Conservation (phyloP, 1,139 yeast genomes). For the Blastobotrys capitulatus region DNA sequence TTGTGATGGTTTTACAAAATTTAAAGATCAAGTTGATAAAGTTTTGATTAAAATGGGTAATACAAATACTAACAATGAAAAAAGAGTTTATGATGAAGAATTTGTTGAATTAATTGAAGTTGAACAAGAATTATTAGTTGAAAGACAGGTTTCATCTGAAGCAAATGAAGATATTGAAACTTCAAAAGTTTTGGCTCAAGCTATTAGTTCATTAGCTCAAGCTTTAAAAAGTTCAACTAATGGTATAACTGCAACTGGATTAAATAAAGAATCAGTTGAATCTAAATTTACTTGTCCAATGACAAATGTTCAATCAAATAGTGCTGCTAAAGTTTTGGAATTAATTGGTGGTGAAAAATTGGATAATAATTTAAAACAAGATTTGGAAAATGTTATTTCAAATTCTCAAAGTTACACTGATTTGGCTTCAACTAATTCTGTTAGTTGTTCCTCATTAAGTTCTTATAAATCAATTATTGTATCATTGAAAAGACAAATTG, state of each 20-base stretch:
- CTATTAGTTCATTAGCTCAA: not conserved
- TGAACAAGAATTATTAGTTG: too few species aligned
- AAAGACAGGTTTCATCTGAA: not conserved
- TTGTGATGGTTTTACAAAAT: not conserved
- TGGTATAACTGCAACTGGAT: not conserved
- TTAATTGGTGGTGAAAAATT: not conserved
- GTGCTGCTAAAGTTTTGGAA: conserved; percentile 3
- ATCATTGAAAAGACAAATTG: not conserved
- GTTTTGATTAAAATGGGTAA: not conserved
- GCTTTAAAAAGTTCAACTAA: not conserved
- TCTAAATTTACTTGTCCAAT: not conserved
- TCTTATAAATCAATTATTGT: not conserved
- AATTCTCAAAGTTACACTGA: not conserved
- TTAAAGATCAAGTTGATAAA: not conserved
- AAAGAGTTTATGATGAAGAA: not conserved
- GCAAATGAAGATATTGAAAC: not conserved
- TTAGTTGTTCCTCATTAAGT: not conserved
- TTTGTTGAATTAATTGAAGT: not conserved
- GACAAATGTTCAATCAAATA: conserved; percentile 1
- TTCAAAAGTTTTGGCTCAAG: not conserved
- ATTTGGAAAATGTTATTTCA: not conserved
- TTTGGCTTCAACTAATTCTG: not conserved
- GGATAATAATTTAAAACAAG: not conserved
- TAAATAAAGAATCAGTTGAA: not conserved
- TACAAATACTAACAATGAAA: not conserved